Conservation (phyloP, 257 asterid species). For the Solanum pennellii region DNA sequence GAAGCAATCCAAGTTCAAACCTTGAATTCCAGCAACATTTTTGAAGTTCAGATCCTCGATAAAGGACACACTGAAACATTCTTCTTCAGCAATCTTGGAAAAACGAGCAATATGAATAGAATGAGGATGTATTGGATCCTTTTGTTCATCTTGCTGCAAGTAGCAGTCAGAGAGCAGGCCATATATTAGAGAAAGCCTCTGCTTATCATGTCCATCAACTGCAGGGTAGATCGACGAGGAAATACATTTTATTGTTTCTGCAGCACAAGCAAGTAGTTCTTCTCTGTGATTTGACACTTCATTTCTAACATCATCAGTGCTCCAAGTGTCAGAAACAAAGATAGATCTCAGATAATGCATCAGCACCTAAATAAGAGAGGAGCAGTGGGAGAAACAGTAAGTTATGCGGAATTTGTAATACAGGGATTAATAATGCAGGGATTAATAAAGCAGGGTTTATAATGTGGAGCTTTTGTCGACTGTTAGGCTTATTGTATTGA, state of each 20-base stretch:
- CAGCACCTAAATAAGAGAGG: conserved; percentile 50
- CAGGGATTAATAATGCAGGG: background rate
- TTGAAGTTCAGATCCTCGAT: conserved; percentile 62
- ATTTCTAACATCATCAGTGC: conserved; percentile 44
- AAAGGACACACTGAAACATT: conserved; percentile 66
- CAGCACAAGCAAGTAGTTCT: conserved; percentile 51
- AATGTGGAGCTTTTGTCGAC: background rate
- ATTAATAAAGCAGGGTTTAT: background rate
- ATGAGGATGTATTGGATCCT: conserved; percentile 21
- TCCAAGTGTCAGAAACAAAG: conserved; percentile 73
- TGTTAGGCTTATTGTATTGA: background rate
- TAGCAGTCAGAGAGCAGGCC: conserved; percentile 76
- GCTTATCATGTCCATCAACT: conserved; percentile 77
- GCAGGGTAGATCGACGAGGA: conserved; percentile 50
- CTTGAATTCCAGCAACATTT: conserved; percentile 65
- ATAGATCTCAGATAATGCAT: conserved; percentile 56
- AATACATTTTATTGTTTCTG: conserved; percentile 48
- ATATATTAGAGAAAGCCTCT: conserved; percentile 69
- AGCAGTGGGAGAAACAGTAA: conserved; percentile 1
- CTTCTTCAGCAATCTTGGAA: conserved; percentile 49
- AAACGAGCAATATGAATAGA: conserved; percentile 31
- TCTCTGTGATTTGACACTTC: conserved; percentile 53
- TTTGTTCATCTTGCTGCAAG: conserved; percentile 31
- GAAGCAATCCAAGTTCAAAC: conserved; percentile 57
- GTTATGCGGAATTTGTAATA: background rate